Base-by-base conservation (phyloP, 164 flowering plant species). In the Kalanchoe fedtschenkoi region DNA sequence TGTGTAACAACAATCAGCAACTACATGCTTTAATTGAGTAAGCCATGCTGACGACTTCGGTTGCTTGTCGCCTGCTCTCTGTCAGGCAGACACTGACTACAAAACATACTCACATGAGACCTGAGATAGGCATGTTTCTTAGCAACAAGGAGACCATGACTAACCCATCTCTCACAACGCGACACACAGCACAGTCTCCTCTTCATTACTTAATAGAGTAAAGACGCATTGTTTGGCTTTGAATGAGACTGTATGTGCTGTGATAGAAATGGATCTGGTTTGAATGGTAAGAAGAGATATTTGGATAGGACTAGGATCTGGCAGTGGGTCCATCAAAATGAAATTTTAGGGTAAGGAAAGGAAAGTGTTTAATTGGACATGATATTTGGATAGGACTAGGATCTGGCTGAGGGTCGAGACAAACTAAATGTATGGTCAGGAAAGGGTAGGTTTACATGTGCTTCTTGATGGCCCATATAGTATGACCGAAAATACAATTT, bases 81-180 rank as follows among this genome's bases (percentile, higher is more conserved):
- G 13, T 2, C 32, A 11, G 32, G 32, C 30, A 51, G 32, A 51
- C 24, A 51, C 32, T 17, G 56, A 51, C 56, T 51, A 24, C 56
- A 51, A 51, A 51, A 51, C 56, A 51, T 51, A 30, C 30, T 51
- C 56, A 51, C 56, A 51, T 51, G 56, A 51, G 32, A 11, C 32
- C 10, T 24, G 56, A 51, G 26, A 32, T 51, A 26, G 56, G 10
- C 32, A 24, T 44, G 5, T 44, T 26, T 11, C n/a, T 51, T 24
- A 2, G 32, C 56, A 24, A 51, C 56, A 51, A 51, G 32, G 56
- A 51, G 56, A 51, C 56, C 56, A 51, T 51, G 17, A 51, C 56
- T 51, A 32, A 51, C 56, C 56, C 56, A 51, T 51, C 17, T 29
- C 56, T 26, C 21, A 10, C 30, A 51, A 51, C 30, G 11, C 3